Conservation (phyloP, 768 basidiomycete genomes). For the Amanita pallidorosea region DNA sequence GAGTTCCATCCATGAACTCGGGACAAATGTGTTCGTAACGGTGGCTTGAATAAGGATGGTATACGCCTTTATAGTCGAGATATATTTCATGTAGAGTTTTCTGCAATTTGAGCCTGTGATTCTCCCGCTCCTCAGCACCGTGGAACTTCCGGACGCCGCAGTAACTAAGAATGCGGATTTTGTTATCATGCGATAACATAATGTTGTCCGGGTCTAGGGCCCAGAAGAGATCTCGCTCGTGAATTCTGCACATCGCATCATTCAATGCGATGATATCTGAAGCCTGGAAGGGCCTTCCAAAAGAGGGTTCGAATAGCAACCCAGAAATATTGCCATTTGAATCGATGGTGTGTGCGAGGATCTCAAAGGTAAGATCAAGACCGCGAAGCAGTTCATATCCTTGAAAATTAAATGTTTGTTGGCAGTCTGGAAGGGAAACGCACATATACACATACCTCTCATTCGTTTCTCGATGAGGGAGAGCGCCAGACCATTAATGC, state of each 20-base stretch:
- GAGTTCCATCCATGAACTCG: neutral
- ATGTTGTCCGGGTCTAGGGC: conserved; percentile 11
- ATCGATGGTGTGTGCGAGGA: conserved; percentile 23
- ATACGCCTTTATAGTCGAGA: neutral
- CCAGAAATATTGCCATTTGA: conserved; percentile 21
- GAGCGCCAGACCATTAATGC: neutral
- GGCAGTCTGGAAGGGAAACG: neutral
- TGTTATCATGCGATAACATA: conserved; percentile 22
- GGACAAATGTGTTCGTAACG: neutral
- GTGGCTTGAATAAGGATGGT: neutral
- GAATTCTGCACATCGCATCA: conserved; percentile 18
- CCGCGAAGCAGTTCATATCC: conserved; percentile 18
- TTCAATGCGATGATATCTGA: conserved; percentile 21
- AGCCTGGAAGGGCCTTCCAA: conserved; percentile 18
- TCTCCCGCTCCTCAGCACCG: neutral
- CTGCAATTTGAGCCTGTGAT: neutral
- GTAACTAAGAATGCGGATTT: conserved; percentile 22
- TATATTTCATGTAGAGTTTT: neutral
- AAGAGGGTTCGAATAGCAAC: conserved; percentile 24
- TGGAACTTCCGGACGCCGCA: conserved; percentile 4
- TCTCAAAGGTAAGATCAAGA: conserved; percentile 24
- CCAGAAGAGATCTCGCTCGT: conserved; percentile 17
- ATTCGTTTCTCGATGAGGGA: conserved; percentile 15
- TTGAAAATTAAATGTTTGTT: neutral
- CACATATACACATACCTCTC: conserved; percentile 5